phyloP scores from a whole-genome alignment of 768 basidiomycete genomes.

The Auricularia heimuer region DNA sequence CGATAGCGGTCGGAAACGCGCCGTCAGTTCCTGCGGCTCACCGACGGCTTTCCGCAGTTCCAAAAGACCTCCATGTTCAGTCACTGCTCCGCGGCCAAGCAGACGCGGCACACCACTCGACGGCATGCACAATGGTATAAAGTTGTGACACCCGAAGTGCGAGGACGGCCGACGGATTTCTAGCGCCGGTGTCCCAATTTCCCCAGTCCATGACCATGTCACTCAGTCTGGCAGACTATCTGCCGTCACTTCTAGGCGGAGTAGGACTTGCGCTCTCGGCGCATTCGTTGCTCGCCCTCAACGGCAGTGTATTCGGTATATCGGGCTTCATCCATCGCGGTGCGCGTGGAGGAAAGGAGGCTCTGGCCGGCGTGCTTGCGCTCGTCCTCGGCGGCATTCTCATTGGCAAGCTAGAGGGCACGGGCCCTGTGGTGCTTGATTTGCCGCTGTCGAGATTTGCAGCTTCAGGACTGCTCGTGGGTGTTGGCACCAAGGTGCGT shows the following conservation, averaged over 20 bases:
- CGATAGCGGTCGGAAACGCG: too few species aligned
- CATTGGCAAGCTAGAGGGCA: constrained; percentile 32
- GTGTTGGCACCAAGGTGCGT: constrained; percentile 38
- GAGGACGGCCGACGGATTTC: not conserved
- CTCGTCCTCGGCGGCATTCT: constrained; percentile 40
- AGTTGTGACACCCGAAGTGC: too few species aligned
- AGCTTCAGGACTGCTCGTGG: constrained; percentile 46
- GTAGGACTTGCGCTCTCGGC: constrained; percentile 41
- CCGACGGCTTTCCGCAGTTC: too few species aligned
- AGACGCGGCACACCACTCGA: too few species aligned
- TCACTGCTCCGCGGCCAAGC: too few species aligned
- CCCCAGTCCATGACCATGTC: not conserved
- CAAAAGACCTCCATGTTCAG: too few species aligned
- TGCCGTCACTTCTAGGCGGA: constrained; percentile 48
- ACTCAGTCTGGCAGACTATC: constrained; percentile 15
- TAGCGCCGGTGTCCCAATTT: not conserved
- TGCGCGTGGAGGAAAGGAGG: constrained; percentile 34
- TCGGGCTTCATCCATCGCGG: constrained; percentile 51
- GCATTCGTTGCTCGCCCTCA: constrained; percentile 42
- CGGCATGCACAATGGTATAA: too few species aligned
- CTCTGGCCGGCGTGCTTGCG: constrained; percentile 32
- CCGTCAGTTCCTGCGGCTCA: too few species aligned
- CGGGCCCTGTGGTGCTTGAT: constrained; percentile 18
- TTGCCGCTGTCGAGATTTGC: constrained; percentile 22
- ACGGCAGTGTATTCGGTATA: constrained; percentile 49